Base-by-base conservation (phyloP, 164 flowering plant genomes). In the Vitis amurensis region DNA sequence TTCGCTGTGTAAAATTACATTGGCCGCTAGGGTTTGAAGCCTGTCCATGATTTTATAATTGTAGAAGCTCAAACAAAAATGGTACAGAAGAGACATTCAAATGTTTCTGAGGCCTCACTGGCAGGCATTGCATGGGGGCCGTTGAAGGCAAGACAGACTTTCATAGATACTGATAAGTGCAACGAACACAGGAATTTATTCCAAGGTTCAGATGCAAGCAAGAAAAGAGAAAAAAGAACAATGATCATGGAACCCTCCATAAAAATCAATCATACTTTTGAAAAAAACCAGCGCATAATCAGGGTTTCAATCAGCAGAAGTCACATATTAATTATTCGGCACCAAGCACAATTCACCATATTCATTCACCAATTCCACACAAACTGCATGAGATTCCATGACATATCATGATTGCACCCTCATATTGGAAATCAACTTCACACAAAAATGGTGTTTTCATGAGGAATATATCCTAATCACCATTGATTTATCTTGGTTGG, bases 121-220 rank as follows among this genome's bases (percentile, higher is more conserved):
- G 63, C 64, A 73, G 17, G 55, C 61, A 58, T 51, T 60, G 76
- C 59, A 73, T 49, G 66, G 30, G 79, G 63, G 55, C 71, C 71
- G 71, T 60, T 71, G 63, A 74, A 71, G 74, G 79, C 79, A 75
- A 74, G 60, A 30, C 78, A 83, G 78, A 64, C 73, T 70, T 73
- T 70, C 63, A 17, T 59, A 61, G 76, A 78, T 64, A 74, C 77
- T 62, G 82, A 77, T 69, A 73, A 75, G 73, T 73, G 86, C 83
- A 76, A 78, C 77, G 50, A 78, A 68, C 61, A 72, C 69, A 71
- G 68, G 90, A 87, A 90, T 83, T 83, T 81, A 87, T 88, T 84
- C 96, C 80, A 74, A 68, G 66, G 61, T 68, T 71, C 76, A 79
- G 80, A 76, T 70, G 75, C 79, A 81, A 67, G 66, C 61, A 44